A percentile compares a stretch with the other conserved stretches of the same genome.
Evolutionary conservation across 2,329 filamentous ascomycete species (phyloP).

Genomic region (Fusarium mangiferae): DNA sequence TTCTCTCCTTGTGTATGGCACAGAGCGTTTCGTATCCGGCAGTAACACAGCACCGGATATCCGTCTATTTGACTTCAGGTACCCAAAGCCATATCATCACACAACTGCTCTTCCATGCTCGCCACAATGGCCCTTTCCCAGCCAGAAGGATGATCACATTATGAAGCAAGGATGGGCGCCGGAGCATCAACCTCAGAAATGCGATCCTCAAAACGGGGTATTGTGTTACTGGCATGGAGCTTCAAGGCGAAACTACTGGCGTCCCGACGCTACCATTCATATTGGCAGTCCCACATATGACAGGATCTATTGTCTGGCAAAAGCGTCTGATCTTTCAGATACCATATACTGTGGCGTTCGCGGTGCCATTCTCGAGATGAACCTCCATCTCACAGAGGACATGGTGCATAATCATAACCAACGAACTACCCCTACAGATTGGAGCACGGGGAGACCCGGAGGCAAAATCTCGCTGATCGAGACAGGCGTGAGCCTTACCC

Average conservation of each 20-base stretch:
- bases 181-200: slow-evolving; percentile 39
- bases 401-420: background rate
- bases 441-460: slow-evolving; percentile 35
- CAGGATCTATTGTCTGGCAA: slow-evolving; percentile 59
- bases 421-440: slow-evolving; percentile 38
- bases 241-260: slow-evolving; percentile 56
- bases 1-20: slow-evolving; percentile 60
- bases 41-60: slow-evolving; percentile 56
- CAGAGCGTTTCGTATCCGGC: slow-evolving; percentile 62
- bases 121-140: slow-evolving; percentile 48
- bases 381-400: slow-evolving; percentile 44
- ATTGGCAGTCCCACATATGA: slow-evolving; percentile 50
- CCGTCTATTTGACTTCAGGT: slow-evolving; percentile 66
- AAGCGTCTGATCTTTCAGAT: slow-evolving; percentile 57
- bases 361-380: slow-evolving; percentile 58
- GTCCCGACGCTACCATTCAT: slow-evolving; percentile 61
- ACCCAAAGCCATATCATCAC: slow-evolving; percentile 59
- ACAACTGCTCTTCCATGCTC: slow-evolving; percentile 60
- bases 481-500: slow-evolving; percentile 46
- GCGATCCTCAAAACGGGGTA: slow-evolving; percentile 48
- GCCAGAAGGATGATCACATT: slow-evolving; percentile 27
- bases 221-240: slow-evolving; percentile 61
- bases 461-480: slow-evolving; percentile 45
- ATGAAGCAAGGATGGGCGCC: slow-evolving; percentile 22
- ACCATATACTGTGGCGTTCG: slow-evolving; percentile 62